Evolutionary conservation across 805 yeast species (phyloP).

Genomic region (Saccharomycopsis capsularis): DNA sequence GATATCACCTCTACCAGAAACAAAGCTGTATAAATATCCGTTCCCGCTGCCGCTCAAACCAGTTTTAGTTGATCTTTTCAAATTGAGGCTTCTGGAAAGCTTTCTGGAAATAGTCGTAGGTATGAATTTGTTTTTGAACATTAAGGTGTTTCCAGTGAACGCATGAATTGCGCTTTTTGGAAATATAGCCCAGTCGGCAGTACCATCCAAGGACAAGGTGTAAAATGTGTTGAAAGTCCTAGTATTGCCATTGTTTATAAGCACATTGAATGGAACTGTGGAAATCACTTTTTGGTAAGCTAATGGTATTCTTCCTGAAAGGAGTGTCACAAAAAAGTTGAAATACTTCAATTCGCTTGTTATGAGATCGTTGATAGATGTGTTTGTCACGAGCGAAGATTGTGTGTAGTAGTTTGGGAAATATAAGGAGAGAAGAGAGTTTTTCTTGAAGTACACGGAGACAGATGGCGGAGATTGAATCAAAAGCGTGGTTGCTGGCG

Average conservation of each 20-base stretch:
- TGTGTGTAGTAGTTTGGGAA: too few relatives aligned
- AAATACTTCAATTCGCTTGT: constrained; percentile 22
- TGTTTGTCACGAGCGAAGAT: constrained; percentile 21
- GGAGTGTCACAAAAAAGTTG: constrained; percentile 36
- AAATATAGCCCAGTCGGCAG: constrained; percentile 56
- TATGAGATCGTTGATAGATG: constrained; percentile 26
- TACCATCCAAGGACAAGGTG: constrained; percentile 46
- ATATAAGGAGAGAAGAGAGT: constrained; percentile 44
- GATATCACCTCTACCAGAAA: constrained; percentile 38
- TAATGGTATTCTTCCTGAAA: constrained; percentile 39
- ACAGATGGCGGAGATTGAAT: constrained; percentile 53
- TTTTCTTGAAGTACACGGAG: constrained; percentile 43
- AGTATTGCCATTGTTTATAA: neutral
- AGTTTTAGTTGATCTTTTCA: neutral
- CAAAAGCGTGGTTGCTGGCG: constrained; percentile 41
- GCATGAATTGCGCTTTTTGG: constrained; percentile 42
- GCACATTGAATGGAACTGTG: constrained; percentile 36
- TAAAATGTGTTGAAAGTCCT: constrained; percentile 33
- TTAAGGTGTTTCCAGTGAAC: constrained; percentile 46
- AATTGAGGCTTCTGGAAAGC: constrained; percentile 2
- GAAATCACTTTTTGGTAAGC: constrained; percentile 43
- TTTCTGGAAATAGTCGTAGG: constrained; percentile 35
- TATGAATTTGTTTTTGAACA: constrained; percentile 31
- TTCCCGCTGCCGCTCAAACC: constrained; percentile 3
- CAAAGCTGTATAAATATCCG: constrained; percentile 29